Evolutionary conservation across 257 asterid species (phyloP), one percentile per base, ranked within the genome.

Genomic region (Phtheirospermum japonicum): DNA sequence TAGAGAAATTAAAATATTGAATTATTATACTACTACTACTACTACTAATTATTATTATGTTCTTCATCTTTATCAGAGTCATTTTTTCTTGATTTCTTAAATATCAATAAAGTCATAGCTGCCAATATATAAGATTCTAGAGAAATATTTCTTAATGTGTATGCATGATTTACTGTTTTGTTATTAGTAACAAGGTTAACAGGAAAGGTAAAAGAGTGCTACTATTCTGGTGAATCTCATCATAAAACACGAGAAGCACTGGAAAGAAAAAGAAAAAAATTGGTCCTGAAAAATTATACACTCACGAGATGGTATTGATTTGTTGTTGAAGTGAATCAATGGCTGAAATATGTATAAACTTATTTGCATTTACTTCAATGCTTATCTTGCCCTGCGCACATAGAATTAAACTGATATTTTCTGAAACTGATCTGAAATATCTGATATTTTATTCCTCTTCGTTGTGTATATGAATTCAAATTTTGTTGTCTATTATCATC

Each of bases 361-460:
- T 16, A 17, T 13, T 8, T 31, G n/a, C 17, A 28, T 32, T 52
- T 61, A 13, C 26, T 43, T 61, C 49, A 30, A 31, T 19, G 7
- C 57, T 50, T 51, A 37, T 60, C 51, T 26, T 14, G 28, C 56
- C 37, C 40, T 4, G 7, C 48, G 5, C 17, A 30, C 31, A 12
- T 46, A 63, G 57, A 64, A 39, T n/a, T 31, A 5, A 45, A 61
- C 23, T 34, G 33, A 11, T 26, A 16, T 42, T 43, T 66, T 30
- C 64, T 66, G 32, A 55, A 42, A 26, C n/a, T 34, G 26, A 32
- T 67, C 59, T 31, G 37, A 57, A 42, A 53, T 28, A 55, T 39
- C 8, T 40, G 54, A 20, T n/a, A 23, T 26, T 11, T 39, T 66
- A 49, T 11, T 14, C 48, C n/a, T 66, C 37, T 42, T 17, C 18